phyloP scores from a whole-genome alignment of 257 asterid genomes.

The Penstemon eatonii region DNA sequence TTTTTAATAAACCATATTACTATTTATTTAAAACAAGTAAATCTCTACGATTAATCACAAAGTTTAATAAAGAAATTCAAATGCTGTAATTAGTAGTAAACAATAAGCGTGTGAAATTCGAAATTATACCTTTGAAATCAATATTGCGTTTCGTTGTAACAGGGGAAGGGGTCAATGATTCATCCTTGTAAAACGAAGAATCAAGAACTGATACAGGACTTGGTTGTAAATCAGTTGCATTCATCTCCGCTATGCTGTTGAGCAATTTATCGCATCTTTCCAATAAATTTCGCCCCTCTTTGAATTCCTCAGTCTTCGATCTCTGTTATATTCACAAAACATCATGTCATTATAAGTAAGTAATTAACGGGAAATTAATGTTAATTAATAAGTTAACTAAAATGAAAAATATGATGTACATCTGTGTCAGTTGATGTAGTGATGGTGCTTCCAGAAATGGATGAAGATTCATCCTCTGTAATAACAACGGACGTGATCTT shows the following conservation, averaged over 20 bases:
- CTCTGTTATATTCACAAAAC: constrained; percentile 44
- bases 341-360: background rate
- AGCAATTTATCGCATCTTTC: constrained; percentile 94
- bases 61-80: too few relatives aligned
- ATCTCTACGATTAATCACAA: too few relatives aligned
- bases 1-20: too few relatives aligned
- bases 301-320: constrained; percentile 59
- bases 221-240: constrained; percentile 66
- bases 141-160: constrained; percentile 63
- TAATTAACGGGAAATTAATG: too few relatives aligned
- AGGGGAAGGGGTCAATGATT: constrained; percentile 77
- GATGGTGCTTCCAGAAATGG: constrained; percentile 71
- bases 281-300: constrained; percentile 66
- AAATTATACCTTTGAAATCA: constrained; percentile 68
- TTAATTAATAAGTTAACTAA: background rate
- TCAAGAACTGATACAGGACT: constrained; percentile 97
- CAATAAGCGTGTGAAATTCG: too few relatives aligned
- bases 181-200: constrained; percentile 85
- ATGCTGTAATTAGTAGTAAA: too few relatives aligned
- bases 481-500: constrained; percentile 38
- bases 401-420: constrained; percentile 37
- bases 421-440: constrained; percentile 75
- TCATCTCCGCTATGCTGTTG: constrained; percentile 85
- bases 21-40: too few relatives aligned
- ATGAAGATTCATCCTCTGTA: constrained; percentile 78